These are phyloP conservation scores for Apiospora phragmitis DNA, from an alignment of 2,329 filamentous ascomycete species.

Conservation along the genomic window DNA sequence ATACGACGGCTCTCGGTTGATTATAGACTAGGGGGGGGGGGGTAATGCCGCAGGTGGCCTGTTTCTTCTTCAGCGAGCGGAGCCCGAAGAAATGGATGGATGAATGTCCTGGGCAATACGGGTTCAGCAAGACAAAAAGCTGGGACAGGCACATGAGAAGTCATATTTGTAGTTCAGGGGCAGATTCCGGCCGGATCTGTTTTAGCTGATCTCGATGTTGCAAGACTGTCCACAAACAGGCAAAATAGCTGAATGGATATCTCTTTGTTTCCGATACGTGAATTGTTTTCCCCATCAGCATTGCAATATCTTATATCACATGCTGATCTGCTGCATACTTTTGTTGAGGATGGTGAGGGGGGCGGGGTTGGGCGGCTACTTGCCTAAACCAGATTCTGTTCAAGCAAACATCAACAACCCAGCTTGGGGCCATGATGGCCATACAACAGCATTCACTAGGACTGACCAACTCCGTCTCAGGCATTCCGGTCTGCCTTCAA, in stretches of 20 bases:
- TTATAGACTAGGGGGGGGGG: slow-evolving; percentile 3
- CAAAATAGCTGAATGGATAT: slow-evolving; percentile 9
- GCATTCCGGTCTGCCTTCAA: neutral
- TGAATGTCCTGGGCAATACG: neutral
- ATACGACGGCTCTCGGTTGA: slow-evolving; percentile 36
- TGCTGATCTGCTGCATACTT: neutral
- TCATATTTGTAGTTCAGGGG: neutral
- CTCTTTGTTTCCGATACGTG: slow-evolving; percentile 6
- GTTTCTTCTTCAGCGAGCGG: neutral
- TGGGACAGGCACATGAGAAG: neutral
- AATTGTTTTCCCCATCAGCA: neutral
- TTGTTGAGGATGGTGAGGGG: neutral
- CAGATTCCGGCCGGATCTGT: neutral
- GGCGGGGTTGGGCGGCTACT: neutral
- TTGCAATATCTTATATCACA: neutral
- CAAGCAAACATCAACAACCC: neutral
- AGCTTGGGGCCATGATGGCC: neutral
- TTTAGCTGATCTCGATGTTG: neutral
- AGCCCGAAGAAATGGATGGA: neutral
- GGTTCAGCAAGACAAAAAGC: neutral
- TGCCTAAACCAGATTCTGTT: neutral
- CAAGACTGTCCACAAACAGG: neutral
- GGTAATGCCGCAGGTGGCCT: slow-evolving; percentile 1
- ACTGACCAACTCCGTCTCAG: neutral
- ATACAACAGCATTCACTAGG: neutral